These are phyloP conservation scores for Colletotrichum scovillei DNA, from an alignment of 2,329 filamentous ascomycete species.

Conservation along the genomic window DNA sequence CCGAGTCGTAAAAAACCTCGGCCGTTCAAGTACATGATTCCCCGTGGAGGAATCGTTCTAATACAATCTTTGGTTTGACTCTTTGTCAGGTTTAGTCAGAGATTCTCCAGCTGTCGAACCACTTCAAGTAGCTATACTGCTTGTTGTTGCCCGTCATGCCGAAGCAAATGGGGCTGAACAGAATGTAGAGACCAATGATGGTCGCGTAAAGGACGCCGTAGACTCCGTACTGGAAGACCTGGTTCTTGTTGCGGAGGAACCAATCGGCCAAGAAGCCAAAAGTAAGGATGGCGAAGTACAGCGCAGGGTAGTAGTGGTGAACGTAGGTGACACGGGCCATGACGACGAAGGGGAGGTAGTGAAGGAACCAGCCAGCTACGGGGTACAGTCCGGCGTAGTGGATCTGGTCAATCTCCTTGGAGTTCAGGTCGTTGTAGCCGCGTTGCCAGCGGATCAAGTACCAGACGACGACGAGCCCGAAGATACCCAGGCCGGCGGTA, in stretches of 20 bases:
- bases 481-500: conserved; percentile 80
- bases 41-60: background rate
- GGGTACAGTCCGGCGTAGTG: conserved; percentile 95
- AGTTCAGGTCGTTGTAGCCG: conserved; percentile 85
- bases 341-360: conserved; percentile 94
- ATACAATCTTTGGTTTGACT: background rate
- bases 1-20: background rate
- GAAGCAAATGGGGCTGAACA: conserved; percentile 95
- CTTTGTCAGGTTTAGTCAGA: conserved; percentile 61
- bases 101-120: conserved; percentile 90
- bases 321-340: conserved; percentile 99
- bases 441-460: conserved; percentile 97
- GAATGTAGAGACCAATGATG: conserved; percentile 85
- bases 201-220: conserved; percentile 80
- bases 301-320: conserved; percentile 97
- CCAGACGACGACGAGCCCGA: conserved; percentile 80
- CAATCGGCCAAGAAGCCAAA: conserved; percentile 92
- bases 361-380: conserved; percentile 91
- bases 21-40: conserved; percentile 1
- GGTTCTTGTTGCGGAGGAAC: conserved; percentile 75
- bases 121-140: conserved; percentile 92
- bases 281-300: conserved; percentile 95
- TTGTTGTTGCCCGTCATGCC: conserved; percentile 89
- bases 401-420: conserved; percentile 88
- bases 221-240: conserved; percentile 72